Evolutionary conservation across 2,329 filamentous ascomycete genomes (phyloP).

Genomic region (Pseudogymnoascus sp.): DNA sequence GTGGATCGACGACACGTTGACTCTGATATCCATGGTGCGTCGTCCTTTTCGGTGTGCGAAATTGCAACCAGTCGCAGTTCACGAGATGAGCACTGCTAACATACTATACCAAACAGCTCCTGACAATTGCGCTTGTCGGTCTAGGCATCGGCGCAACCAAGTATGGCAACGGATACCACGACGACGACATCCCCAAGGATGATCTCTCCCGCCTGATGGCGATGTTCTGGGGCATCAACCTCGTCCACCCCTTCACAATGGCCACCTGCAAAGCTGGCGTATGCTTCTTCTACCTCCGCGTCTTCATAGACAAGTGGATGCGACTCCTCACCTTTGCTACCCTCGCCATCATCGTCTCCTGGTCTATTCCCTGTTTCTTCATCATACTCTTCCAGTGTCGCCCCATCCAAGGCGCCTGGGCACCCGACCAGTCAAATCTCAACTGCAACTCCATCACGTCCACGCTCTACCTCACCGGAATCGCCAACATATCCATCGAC

Average conservation of each 20-base stretch:
- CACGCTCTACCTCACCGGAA: conserved; percentile 42
- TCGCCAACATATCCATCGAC: conserved; percentile 46
- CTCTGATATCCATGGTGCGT: background rate
- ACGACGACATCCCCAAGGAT: background rate
- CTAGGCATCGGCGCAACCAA: background rate
- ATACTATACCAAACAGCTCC: background rate
- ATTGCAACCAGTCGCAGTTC: background rate
- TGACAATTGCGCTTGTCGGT: background rate
- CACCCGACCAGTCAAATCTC: conserved; percentile 41
- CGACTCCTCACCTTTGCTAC: conserved; percentile 2
- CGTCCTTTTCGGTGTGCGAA: background rate
- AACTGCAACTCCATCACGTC: conserved; percentile 42
- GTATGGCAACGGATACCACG: background rate
- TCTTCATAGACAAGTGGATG: conserved; percentile 36
- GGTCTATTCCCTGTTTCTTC: conserved; percentile 5
- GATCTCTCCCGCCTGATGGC: background rate
- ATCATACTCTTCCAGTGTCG: conserved; percentile 42
- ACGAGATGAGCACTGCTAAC: background rate
- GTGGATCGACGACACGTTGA: conserved; percentile 1
- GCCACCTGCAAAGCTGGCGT: conserved; percentile 43
- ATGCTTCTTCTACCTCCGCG: conserved; percentile 47
- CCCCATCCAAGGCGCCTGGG: conserved; percentile 48
- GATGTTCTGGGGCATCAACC: conserved; percentile 33
- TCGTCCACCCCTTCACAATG: conserved; percentile 40
- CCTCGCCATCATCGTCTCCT: background rate